Base-by-base conservation (phyloP, 2,329 filamentous ascomycete species). In the Claviceps spartinae region DNA sequence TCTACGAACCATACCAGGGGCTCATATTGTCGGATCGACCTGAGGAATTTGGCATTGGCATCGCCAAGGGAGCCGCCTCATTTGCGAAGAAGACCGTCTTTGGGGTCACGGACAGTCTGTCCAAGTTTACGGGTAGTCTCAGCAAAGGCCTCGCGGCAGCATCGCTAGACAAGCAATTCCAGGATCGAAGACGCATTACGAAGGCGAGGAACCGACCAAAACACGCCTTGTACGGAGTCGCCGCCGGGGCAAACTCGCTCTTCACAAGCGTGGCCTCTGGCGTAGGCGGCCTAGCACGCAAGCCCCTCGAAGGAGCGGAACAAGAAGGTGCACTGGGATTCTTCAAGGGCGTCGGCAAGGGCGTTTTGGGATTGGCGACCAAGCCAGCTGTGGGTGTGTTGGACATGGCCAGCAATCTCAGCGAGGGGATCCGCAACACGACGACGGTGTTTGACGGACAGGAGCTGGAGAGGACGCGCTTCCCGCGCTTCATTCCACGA, bases 31-130 rank as follows among this genome's bases (percentile, higher is more conserved):
- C 90, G 0, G 93, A 98, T 66, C 82, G 87, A 58, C 94, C 93
- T 2, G 91, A 97, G 67, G 91, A 98, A 58, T 83, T 98, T 52
- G 94, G 93, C 20, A 76, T 95, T 42, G 93, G 93, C 18, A 95
- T 98, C 56, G 94, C 93, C 38, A 96, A 96, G 68, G 93, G 93
- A 41, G 93, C 94, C 11, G 91, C 89, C 0, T 95, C 88, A 57
- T 97, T 98, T 63, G 86, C 96, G 59, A 98, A 98, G 76, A 98
- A 98, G 70, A 95, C 89, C 0, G 91, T 98, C 11, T 98, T 95
- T 67, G 94, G 93, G 46, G 87, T 98, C 65, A 94, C 86, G 1
- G 94, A 98, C 72, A 95, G 88, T 62, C 90, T 98, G 72, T 93
- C 90, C 60, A 98, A 98, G 65, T 87, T 97, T 65, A 98, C 94